Conservation (phyloP, 1,284 basidiomycete genomes). For the Trametes hirsuta region DNA sequence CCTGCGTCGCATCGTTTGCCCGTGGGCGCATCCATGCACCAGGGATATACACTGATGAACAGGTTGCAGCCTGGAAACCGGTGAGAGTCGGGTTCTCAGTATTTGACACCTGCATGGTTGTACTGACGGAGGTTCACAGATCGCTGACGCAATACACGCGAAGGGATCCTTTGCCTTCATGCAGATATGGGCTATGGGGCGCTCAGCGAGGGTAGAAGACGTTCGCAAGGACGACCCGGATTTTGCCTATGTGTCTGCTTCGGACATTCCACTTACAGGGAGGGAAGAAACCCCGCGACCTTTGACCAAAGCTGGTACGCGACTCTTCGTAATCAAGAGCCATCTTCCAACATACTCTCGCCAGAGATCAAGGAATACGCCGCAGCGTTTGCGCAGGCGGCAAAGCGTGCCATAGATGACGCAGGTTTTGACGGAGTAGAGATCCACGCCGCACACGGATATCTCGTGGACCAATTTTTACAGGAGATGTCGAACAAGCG, state of each 20-base stretch:
- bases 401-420: constrained; percentile 43
- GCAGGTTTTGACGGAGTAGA: constrained; percentile 53
- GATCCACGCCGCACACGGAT: constrained; percentile 41
- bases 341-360: constrained; percentile 1
- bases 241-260: constrained; percentile 44
- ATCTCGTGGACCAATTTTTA: constrained; percentile 47
- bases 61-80: constrained; percentile 50
- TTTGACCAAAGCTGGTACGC: constrained; percentile 36
- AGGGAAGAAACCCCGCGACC: constrained; percentile 36
- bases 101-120: too few species aligned
- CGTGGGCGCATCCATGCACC: constrained; percentile 40
- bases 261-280: constrained; percentile 42
- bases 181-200: constrained; percentile 53
- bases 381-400: constrained; percentile 40
- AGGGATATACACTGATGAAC: constrained; percentile 46
- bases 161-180: constrained; percentile 45
- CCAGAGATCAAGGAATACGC: constrained; percentile 49
- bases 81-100: constrained; percentile 28
- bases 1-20: constrained; percentile 42
- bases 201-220: constrained; percentile 37
- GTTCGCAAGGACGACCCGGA: constrained; percentile 35
- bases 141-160: constrained; percentile 35
- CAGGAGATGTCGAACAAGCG: constrained; percentile 53
- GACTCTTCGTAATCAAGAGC: neutral
- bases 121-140: constrained; percentile 19